Base-by-base conservation (phyloP, 2,329 filamentous ascomycete species). In the Macroventuria anomochaeta region DNA sequence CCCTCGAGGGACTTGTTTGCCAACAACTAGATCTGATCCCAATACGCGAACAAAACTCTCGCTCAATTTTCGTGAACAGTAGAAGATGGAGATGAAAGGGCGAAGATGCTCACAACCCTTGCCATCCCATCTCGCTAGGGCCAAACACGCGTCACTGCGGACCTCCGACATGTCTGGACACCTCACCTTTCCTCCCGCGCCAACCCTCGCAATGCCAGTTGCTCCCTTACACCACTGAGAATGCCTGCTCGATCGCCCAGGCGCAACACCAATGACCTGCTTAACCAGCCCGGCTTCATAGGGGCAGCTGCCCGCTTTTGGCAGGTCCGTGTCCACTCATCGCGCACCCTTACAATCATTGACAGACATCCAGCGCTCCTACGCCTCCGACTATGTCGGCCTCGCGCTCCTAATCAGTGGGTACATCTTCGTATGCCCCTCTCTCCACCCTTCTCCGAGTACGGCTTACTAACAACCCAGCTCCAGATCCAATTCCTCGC, bases 311-410 rank as follows among this genome's bases (percentile, higher is more conserved):
- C 76, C 50, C 77, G 81, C 41, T 81, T 83, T 66, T 83, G 77
- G 74, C 78, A 79, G 73, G 75, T 76, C 61, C 36, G 65, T 38
- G 20, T 18, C 25, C 17, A 28, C 36, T 18, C 21, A 28, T 46
- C 41, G 40, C 41, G 25, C 46, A 50, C 44, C 43, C 23, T n/a
- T 28, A 20, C 25, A 28, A 13, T 18, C n/a, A 46, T 21, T 46
- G 15, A 52, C 37, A 44, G 23, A 20, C 20, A 34, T 15, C 20
- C 67, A 91, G 85, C 88, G 86, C 71, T 92, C 90, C 1, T 95
- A 97, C 79, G 90, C 90, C 10, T 86, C 90, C 5, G 95, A 99
- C 73, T 97, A 96, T 76, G 76, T 96, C 25, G 91, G 91, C 29
- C 84, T 97, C 58, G 78, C 80, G 1, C 74, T 90, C 32, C 80